Evolutionary conservation across 2,329 filamentous ascomycete genomes (phyloP), one percentile per base, ranked within the genome.

Genomic region (Verticillium zaregamsianum): DNA sequence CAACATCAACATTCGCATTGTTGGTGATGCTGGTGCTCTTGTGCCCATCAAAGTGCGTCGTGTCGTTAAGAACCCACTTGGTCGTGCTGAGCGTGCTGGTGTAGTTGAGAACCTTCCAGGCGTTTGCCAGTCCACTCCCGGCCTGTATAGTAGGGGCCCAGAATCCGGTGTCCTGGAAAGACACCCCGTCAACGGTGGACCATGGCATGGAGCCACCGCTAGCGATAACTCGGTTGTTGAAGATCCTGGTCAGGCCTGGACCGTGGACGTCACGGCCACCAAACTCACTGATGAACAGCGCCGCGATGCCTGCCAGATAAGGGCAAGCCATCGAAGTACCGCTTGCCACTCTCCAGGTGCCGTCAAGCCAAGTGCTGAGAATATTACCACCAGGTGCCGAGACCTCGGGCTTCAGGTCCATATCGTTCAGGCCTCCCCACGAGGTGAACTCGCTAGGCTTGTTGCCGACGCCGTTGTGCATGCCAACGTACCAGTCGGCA

Each of bases 1-100:
- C 71, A 55, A 74, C 66, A 14, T 69, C 65, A 28, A 69, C 65
- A 23, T 67, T 66, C 54, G 70, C 76, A 32, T 69, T 69, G 67
- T 80, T 79, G 59, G 69, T 73, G 63, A 80, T 69, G 57, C 59
- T 60, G 31, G 69, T 54, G 3, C 62, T 56, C 73, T 76, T 77
- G 15, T 64, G 62, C 61, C 11, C 71, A 63, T 17, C 66, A 66
- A 84, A 80, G 60, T 78, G 64, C 56, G 76, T 72, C 2, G 79
- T 82, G 61, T 84, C 82, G 58, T 79, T 80, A 60, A 84, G 75
- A 7, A 77, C 73, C 56, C 84, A 77, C 11, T 77, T 76, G 31
- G 76, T 33, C 15, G 76, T 78, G 45, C 69, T 71, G 49, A 80
- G 67, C 31, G 70, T 59, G 1, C 74, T 76, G 3, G 72, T 74